Conservation (phyloP, 192 early-diverging fungal genomes). For the Umbelopsis vinacea region DNA sequence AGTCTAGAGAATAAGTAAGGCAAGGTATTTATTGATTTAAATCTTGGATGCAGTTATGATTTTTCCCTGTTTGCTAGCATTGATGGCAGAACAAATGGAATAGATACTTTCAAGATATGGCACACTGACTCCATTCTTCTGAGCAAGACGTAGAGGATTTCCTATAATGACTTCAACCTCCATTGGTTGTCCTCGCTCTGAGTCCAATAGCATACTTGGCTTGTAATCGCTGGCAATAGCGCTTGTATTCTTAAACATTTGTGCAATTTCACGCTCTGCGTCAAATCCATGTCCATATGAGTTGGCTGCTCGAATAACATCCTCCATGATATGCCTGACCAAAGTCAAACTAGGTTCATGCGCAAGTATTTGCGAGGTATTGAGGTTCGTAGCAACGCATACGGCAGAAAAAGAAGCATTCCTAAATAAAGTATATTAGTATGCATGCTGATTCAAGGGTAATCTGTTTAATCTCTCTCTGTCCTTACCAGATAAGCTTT, state of each 20-base stretch:
- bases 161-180: constrained; percentile 47
- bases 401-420: constrained; percentile 73
- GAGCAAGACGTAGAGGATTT: constrained; percentile 42
- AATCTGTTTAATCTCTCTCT: not conserved
- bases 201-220: constrained; percentile 48
- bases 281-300: constrained; percentile 49
- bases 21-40: not conserved
- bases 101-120: constrained; percentile 27
- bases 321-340: constrained; percentile 52
- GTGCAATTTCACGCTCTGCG: constrained; percentile 26
- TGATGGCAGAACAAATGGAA: constrained; percentile 19
- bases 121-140: constrained; percentile 31
- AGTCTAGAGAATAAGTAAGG: too few relatives aligned
- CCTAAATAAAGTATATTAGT: constrained; percentile 39
- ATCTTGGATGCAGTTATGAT: not conserved
- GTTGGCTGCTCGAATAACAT: constrained; percentile 59
- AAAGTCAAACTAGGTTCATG: constrained; percentile 48
- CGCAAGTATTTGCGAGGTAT: constrained; percentile 59
- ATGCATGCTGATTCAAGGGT: not conserved
- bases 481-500: constrained; percentile 67
- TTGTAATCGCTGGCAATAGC: constrained; percentile 47
- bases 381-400: constrained; percentile 61
- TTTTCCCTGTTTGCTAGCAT: constrained; percentile 12
- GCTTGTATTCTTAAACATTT: constrained; percentile 44
- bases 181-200: constrained; percentile 45